Conservation (phyloP, 768 basidiomycete genomes). For the Chalciporus chontae region DNA sequence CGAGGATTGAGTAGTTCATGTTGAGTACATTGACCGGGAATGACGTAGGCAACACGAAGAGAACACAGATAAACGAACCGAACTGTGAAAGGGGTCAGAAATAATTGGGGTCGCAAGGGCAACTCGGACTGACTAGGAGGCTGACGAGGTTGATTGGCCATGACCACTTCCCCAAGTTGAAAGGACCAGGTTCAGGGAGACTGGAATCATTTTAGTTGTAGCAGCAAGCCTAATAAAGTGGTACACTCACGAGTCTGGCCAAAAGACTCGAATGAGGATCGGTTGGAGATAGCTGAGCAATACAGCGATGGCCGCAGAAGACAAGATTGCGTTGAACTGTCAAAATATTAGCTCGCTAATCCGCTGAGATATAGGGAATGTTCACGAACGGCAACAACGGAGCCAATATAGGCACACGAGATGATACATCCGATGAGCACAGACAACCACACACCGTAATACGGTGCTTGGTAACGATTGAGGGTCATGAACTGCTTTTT, state of each 20-base stretch:
- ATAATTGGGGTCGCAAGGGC: background rate
- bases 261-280: constrained; percentile 55
- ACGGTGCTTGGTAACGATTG: constrained; percentile 52
- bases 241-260: constrained; percentile 44
- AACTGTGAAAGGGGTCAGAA: constrained; percentile 35
- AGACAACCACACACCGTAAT: constrained; percentile 52
- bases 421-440: constrained; percentile 51
- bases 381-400: constrained; percentile 46
- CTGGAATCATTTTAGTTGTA: constrained; percentile 22
- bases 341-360: background rate
- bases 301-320: constrained; percentile 53
- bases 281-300: constrained; percentile 59
- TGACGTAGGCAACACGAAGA: constrained; percentile 56
- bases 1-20: constrained; percentile 59
- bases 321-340: constrained; percentile 54
- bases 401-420: constrained; percentile 58
- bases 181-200: constrained; percentile 47
- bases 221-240: no score
- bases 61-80: constrained; percentile 47
- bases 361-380: background rate
- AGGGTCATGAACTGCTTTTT: constrained; percentile 46
- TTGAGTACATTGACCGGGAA: constrained; percentile 45
- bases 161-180: constrained; percentile 50
- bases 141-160: constrained; percentile 49
- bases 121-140: constrained; percentile 36